phyloP scores from a whole-genome alignment of 2,329 filamentous ascomycete species.

The Lecanosticta acicola region DNA sequence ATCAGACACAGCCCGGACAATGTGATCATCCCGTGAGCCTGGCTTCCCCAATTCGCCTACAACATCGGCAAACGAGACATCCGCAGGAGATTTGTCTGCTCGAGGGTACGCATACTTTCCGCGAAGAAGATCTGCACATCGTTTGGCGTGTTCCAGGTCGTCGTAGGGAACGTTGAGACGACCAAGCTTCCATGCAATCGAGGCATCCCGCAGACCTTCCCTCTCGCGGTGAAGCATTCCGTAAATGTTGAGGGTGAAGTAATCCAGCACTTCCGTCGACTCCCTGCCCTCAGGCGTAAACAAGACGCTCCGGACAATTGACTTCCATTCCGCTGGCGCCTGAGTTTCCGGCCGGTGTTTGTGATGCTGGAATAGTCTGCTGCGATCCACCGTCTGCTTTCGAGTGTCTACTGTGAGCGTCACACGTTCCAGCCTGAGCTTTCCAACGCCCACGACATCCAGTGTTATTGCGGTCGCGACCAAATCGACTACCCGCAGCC shows the following conservation, averaged over 20 bases:
- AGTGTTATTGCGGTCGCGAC: conserved; percentile 75
- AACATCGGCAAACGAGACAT: conserved; percentile 65
- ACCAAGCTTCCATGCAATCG: conserved; percentile 84
- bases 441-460: conserved; percentile 73
- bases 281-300: conserved; percentile 83
- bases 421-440: conserved; percentile 75
- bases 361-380: conserved; percentile 79
- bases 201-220: conserved; percentile 83
- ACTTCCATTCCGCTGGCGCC: conserved; percentile 87
- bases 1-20: conserved; percentile 80
- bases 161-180: conserved; percentile 87
- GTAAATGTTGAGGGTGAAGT: conserved; percentile 82
- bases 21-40: conserved; percentile 59
- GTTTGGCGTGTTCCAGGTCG: conserved; percentile 63
- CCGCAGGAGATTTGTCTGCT: conserved; percentile 34
- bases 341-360: conserved; percentile 58
- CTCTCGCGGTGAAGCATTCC: conserved; percentile 80
- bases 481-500: conserved; percentile 83
- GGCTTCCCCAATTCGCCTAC: conserved; percentile 67
- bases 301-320: conserved; percentile 76
- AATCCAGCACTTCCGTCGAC: conserved; percentile 81
- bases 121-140: conserved; percentile 48
- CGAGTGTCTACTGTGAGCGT: conserved; percentile 86
- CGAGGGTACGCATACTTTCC: conserved; percentile 32
- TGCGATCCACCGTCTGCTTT: conserved; percentile 83